Evolutionary conservation across 495 filamentous ascomycete genomes (phyloP), one percentile per base, ranked within the genome.

Genomic region (Aspergillus heteromorphus): DNA sequence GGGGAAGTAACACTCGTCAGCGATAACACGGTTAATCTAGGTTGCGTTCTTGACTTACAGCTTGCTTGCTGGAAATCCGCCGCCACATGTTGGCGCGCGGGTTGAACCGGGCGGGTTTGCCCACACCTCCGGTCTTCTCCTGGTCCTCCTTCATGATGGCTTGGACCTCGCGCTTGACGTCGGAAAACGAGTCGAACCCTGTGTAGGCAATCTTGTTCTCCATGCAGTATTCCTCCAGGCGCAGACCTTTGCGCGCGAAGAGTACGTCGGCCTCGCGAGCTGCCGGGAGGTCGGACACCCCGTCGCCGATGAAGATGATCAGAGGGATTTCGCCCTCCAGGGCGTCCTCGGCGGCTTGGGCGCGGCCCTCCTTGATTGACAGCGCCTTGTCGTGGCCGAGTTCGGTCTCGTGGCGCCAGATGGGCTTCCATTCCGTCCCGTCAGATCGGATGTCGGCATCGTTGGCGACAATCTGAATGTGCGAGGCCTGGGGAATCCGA

Each of bases 301-400:
- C 87, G 66, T 90, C 87, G 48, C 87, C 87, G 57, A 89, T 87
- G 65, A 90, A 91, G 38, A 90, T 72, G 54, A 90, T 84, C 1
- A 86, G 74, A 6, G 87, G 87, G 41, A 87, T 80, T 13, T 84
- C 81, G 47, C 79, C 82, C 30, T 87, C 79, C 1, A 77, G 76
- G 48, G 75, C 78, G 45, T 73, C 67, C 6, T 79, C 65, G 31
- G 77, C 72, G 0, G 83, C 85, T 34, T 73, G 65, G 10, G 60
- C 64, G 6, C 83, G 77, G 43, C 78, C 84, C 56, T 87, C 83
- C 49, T 80, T 74, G 36, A 90, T 81, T 1, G 80, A 85, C 6
- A 80, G 66, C 1, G 83, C 83, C 62, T 89, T 89, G 72, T 88
- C 86, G 66, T 88, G 85, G 23, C 85, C 86, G 0, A 85, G 77